phyloP scores from a whole-genome alignment of 148 eudicot species.

The Rhododendron molle region DNA sequence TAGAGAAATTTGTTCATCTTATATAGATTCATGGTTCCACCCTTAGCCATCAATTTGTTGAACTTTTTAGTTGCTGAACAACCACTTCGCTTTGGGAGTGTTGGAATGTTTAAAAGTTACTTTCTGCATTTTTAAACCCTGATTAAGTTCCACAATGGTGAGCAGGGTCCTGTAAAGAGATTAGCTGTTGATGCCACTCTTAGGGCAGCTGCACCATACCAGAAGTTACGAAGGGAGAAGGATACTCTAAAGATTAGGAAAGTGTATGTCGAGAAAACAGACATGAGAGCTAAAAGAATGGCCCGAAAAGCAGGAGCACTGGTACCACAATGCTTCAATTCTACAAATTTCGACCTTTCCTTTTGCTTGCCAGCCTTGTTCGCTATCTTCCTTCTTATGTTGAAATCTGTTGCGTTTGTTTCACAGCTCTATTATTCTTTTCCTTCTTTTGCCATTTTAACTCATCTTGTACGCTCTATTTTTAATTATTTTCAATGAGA shows the following conservation, averaged over 20 bases:
- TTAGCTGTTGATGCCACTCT: constrained; percentile 99
- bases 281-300: constrained; percentile 99
- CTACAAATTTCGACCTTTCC: background rate
- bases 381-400: background rate
- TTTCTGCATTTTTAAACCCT: background rate
- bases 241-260: constrained; percentile 59
- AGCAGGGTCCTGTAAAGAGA: constrained; percentile 93
- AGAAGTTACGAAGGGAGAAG: constrained; percentile 83
- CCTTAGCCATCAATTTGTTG: background rate
- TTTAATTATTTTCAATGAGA: background rate
- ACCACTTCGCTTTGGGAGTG: background rate
- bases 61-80: background rate
- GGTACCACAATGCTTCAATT: constrained; percentile 37
- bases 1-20: background rate
- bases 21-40: background rate
- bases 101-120: constrained; percentile 2
- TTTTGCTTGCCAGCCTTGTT: constrained; percentile 4
- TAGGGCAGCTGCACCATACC: constrained; percentile 99
- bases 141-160: constrained; percentile 8
- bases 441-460: background rate
- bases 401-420: background rate
- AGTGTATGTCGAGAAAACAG: constrained; percentile 90
- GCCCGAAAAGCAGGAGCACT: constrained; percentile 99
- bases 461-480: background rate
- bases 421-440: background rate